Percentiles rank a stretch among this genome's conserved stretches.
Conservation (phyloP, 2,329 filamentous ascomycete species). For the Colletotrichum sp. region DNA sequence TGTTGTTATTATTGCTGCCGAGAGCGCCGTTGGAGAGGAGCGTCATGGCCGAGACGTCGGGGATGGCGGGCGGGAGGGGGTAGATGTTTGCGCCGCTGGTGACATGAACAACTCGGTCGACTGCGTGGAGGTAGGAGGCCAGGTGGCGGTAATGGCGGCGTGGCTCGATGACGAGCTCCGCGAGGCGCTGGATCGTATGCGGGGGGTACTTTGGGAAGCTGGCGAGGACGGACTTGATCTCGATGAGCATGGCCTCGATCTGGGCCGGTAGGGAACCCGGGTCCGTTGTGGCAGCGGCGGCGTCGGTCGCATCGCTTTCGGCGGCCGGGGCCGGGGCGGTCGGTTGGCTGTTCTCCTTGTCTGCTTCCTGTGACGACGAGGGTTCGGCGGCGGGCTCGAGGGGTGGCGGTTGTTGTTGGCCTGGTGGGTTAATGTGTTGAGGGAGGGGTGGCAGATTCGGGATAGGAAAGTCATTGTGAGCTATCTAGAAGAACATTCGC, state of each 20-base stretch:
- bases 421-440: constrained; percentile 40
- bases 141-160: constrained; percentile 81
- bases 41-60: constrained; percentile 60
- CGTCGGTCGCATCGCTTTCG: constrained; percentile 29
- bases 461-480: constrained; percentile 76
- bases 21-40: constrained; percentile 62
- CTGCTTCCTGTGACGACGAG: constrained; percentile 58
- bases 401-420: constrained; percentile 42
- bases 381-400: constrained; percentile 37
- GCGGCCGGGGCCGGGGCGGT: constrained; percentile 34
- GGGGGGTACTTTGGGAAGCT: constrained; percentile 80
- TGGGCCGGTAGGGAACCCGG: constrained; percentile 64
- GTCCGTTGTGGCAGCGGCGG: constrained; percentile 43
- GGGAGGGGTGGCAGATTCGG: constrained; percentile 59
- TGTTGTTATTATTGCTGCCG: constrained; percentile 40
- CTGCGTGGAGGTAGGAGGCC: constrained; percentile 84
- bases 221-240: constrained; percentile 66
- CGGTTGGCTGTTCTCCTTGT: constrained; percentile 71
- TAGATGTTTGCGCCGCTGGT: constrained; percentile 83
- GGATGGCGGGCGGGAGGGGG: constrained; percentile 74
- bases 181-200: constrained; percentile 89
- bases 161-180: constrained; percentile 82
- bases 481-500: constrained; percentile 60
- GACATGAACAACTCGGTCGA: constrained; percentile 90
- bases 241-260: constrained; percentile 64